phyloP scores from a whole-genome alignment of 306 rosid species.

The Cucurbita pepo region DNA sequence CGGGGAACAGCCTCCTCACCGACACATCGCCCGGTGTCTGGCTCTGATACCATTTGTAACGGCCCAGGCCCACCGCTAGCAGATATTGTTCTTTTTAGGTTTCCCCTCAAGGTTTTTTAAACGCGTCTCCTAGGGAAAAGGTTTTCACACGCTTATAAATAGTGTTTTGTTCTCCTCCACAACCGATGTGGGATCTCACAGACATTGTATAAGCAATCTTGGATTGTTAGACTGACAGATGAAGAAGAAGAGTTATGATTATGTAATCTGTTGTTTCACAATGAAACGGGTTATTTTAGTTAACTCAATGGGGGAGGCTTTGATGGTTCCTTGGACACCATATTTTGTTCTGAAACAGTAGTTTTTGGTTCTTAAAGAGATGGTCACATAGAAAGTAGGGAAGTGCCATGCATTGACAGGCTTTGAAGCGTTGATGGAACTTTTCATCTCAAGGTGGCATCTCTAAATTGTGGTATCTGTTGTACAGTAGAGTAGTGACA shows the following conservation, averaged over 20 bases:
- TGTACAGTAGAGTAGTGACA: background rate
- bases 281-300: background rate
- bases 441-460: constrained; percentile 63
- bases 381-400: constrained; percentile 96
- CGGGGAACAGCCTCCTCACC: too few relatives aligned
- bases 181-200: background rate
- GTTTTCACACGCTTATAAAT: too few relatives aligned
- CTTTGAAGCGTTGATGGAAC: constrained; percentile 75
- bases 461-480: background rate
- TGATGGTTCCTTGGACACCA: background rate
- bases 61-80: too few relatives aligned
- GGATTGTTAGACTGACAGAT: background rate
- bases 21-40: too few relatives aligned
- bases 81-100: too few relatives aligned
- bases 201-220: background rate
- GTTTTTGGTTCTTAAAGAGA: constrained; percentile 36
- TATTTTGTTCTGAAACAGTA: background rate
- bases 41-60: too few relatives aligned
- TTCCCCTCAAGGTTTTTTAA: too few relatives aligned
- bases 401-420: constrained; percentile 90
- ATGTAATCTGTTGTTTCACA: background rate
- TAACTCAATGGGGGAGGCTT: background rate
- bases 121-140: too few relatives aligned
- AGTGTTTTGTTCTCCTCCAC: too few relatives aligned
- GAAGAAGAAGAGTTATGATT: background rate